These are phyloP conservation scores for Dictyostelium firmibasis DNA, from an alignment of 78 protist genomes.

Conservation along the genomic window DNA sequence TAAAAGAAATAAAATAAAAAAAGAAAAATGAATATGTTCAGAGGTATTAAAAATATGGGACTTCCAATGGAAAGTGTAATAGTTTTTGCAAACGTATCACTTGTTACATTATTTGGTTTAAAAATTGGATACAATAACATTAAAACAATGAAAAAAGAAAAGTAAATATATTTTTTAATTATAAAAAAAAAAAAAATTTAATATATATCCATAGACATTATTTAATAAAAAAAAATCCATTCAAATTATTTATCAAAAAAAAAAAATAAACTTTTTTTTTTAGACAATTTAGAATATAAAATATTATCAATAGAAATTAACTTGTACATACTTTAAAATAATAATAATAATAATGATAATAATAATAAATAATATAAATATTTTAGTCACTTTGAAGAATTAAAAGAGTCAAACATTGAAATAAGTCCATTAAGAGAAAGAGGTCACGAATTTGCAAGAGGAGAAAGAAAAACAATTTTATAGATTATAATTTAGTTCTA, in stretches of 20 bases:
- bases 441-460: neutral
- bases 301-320: neutral
- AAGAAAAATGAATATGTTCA: neutral
- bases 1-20: neutral
- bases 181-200: neutral
- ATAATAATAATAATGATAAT: neutral
- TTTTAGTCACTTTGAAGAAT: neutral
- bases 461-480: neutral
- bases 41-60: neutral
- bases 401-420: neutral
- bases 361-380: neutral
- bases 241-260: neutral
- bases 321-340: neutral
- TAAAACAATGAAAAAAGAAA: neutral
- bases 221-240: neutral
- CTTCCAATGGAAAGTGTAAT: neutral
- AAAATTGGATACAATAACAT: neutral
- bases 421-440: neutral
- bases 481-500: neutral
- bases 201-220: neutral
- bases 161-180: neutral
- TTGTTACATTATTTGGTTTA: neutral
- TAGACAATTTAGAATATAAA: neutral
- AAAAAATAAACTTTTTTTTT: neutral
- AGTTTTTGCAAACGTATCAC: neutral